These are phyloP conservation scores for Vicia villosa DNA, from an alignment of 306 rosid genomes.

Conservation along the genomic window DNA sequence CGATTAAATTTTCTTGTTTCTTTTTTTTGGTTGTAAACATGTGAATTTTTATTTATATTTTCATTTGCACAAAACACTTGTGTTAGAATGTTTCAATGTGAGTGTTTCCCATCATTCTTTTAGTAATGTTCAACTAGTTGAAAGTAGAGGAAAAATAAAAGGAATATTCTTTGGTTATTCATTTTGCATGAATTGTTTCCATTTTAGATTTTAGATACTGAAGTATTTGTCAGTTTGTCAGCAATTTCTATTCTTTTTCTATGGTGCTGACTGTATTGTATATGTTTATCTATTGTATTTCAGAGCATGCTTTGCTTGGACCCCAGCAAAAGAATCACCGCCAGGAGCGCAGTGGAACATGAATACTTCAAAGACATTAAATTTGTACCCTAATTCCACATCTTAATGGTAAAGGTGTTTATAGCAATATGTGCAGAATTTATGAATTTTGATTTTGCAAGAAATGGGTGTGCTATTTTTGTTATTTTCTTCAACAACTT, in stretches of 20 bases:
- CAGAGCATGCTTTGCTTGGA: constrained; percentile 99
- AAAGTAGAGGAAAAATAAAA: constrained; percentile 5
- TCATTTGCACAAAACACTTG: neutral
- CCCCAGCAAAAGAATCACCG: constrained; percentile 90
- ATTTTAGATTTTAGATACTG: constrained; percentile 14
- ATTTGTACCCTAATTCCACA: constrained; percentile 68
- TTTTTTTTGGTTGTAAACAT: neutral
- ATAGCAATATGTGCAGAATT: constrained; percentile 66
- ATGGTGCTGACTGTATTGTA: constrained; percentile 1
- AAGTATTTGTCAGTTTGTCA: neutral
- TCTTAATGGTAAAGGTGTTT: constrained; percentile 55
- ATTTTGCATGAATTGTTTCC: neutral
- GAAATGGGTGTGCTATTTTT: constrained; percentile 64
- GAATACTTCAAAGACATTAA: constrained; percentile 94
- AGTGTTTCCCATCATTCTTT: neutral
- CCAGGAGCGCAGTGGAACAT: constrained; percentile 94
- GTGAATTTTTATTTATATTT: neutral
- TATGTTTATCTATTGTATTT: constrained; percentile 24
- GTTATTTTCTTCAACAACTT: constrained; percentile 21
- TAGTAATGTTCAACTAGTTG: neutral
- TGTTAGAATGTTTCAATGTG: neutral
- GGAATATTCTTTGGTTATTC: neutral
- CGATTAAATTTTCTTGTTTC: neutral
- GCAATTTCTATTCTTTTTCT: constrained; percentile 9
- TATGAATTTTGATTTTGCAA: constrained; percentile 60